Evolutionary conservation across 2,329 filamentous ascomycete genomes (phyloP).

Genomic region (Emericellopsis cladophorae): DNA sequence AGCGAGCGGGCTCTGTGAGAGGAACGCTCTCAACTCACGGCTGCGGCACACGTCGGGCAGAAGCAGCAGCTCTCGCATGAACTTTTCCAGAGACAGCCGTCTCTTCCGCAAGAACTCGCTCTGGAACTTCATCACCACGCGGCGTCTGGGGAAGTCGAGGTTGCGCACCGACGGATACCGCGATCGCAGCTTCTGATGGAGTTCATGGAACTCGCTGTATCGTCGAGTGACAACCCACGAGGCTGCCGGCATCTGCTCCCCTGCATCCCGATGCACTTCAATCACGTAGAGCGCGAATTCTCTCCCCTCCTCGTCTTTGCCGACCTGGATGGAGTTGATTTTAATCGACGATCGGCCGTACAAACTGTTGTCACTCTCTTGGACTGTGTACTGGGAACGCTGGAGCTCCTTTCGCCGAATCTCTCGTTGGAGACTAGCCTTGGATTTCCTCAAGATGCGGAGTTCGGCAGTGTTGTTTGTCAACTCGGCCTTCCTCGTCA

Average conservation of each 20-base stretch:
- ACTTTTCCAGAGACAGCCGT: constrained; percentile 70
- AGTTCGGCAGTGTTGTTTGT: constrained; percentile 95
- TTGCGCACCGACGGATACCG: constrained; percentile 80
- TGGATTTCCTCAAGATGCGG: constrained; percentile 84
- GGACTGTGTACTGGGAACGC: constrained; percentile 89
- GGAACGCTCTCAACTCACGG: constrained; percentile 79
- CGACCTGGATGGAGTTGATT: constrained; percentile 89
- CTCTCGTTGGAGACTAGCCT: constrained; percentile 83
- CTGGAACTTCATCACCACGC: constrained; percentile 93
- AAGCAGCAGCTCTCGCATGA: constrained; percentile 68
- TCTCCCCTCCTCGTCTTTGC: constrained; percentile 79
- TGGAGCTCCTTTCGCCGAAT: constrained; percentile 91
- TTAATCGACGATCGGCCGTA: constrained; percentile 82
- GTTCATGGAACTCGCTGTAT: constrained; percentile 93
- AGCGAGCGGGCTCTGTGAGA: constrained; percentile 75
- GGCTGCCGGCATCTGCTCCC: constrained; percentile 93
- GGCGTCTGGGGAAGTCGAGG: constrained; percentile 81
- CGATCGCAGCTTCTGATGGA: constrained; percentile 77
- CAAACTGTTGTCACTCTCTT: constrained; percentile 94
- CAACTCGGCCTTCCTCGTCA: constrained; percentile 87
- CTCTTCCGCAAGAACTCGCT: constrained; percentile 91
- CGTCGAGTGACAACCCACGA: constrained; percentile 86
- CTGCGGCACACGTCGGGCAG: constrained; percentile 91
- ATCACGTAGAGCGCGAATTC: constrained; percentile 91
- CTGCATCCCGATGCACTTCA: constrained; percentile 80